A percentile compares a stretch with the other conserved stretches of the same genome.
phyloP scores from a whole-genome alignment of 805 yeast species.

The Lipomyces spencermartinsiae region DNA sequence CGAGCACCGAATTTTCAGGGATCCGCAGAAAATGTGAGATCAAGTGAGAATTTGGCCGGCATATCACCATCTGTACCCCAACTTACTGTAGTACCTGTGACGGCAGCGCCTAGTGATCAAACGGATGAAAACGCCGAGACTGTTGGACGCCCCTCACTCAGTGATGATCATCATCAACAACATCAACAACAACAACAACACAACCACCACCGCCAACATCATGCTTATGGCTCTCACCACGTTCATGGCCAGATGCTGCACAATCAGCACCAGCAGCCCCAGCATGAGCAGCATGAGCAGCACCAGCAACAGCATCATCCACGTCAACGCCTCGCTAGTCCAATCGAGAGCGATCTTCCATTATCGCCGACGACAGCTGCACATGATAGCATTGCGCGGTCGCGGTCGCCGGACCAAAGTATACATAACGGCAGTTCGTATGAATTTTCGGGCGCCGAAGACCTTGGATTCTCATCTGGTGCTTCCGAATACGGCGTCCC shows the following conservation, averaged over 20 bases:
- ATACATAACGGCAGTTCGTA: conserved; percentile 18
- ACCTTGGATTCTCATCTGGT: conserved; percentile 36
- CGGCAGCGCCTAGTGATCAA: background rate
- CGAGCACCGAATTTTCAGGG: conserved; percentile 29
- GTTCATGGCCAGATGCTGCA: background rate
- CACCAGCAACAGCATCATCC: background rate
- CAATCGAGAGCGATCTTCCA: conserved; percentile 2
- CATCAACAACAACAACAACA: conserved; percentile 10
- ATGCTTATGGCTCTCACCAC: background rate
- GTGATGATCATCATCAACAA: conserved; percentile 11
- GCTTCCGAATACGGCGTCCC: conserved; percentile 33
- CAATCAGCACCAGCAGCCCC: background rate
- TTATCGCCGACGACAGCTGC: background rate
- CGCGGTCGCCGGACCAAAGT: conserved; percentile 9
- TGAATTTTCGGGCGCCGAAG: conserved; percentile 36
- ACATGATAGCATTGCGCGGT: background rate
- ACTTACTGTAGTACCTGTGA: too few relatives aligned
- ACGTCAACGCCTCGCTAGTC: background rate
- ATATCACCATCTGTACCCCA: background rate
- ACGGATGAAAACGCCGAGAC: background rate
- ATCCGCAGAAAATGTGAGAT: conserved; percentile 15
- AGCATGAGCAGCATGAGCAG: background rate
- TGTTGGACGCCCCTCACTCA: background rate
- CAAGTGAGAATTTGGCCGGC: conserved; percentile 9
- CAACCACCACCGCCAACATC: conserved; percentile 8